These are phyloP conservation scores for Euphorbia peplus DNA, from an alignment of 345 rosid species.

Conservation along the genomic window DNA sequence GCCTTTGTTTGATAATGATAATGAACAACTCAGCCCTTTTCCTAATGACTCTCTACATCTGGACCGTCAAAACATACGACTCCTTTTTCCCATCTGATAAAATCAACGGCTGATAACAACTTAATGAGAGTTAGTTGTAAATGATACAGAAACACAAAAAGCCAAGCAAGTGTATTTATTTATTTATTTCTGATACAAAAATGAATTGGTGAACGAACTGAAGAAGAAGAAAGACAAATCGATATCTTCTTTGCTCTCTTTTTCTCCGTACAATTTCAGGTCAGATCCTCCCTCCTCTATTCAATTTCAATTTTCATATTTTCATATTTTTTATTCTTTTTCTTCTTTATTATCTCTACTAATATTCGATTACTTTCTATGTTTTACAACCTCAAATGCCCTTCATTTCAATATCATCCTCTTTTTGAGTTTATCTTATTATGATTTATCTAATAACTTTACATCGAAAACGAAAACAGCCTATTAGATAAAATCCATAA, in stretches of 20 bases:
- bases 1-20: constrained; percentile 4
- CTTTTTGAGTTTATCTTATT: too few species aligned
- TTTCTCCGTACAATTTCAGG: constrained; percentile 10
- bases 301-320: not conserved
- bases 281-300: constrained; percentile 11
- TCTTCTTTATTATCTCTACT: too few species aligned
- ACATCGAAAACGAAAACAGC: too few species aligned
- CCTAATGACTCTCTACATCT: not conserved
- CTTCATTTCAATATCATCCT: too few species aligned
- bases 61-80: not conserved
- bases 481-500: too few species aligned
- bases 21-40: not conserved
- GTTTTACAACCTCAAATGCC: too few species aligned
- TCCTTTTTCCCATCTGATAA: not conserved
- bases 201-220: too few species aligned
- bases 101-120: not conserved
- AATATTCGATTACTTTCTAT: too few species aligned
- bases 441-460: too few species aligned
- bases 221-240: constrained; percentile 15
- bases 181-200: too few species aligned
- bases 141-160: not conserved
- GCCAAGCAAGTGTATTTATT: constrained; percentile 1
- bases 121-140: not conserved
- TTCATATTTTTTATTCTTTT: not conserved
- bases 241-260: constrained; percentile 9